Evolutionary conservation across 2,329 filamentous ascomycete genomes (phyloP).

Genomic region (Botryotinia convoluta): DNA sequence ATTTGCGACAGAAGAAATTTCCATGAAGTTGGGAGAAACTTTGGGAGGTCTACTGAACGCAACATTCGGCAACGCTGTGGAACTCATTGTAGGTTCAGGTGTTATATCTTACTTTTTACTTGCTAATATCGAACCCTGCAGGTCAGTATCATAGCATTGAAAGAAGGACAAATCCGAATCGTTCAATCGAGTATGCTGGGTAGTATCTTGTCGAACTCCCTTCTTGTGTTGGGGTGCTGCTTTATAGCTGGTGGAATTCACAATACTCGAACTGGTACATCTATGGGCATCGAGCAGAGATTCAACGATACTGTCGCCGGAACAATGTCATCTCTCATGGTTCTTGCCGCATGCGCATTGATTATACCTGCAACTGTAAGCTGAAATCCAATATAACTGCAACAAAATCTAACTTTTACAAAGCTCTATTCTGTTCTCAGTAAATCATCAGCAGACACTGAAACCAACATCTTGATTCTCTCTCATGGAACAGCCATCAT

Average conservation of each 20-base stretch:
- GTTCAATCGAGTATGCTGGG: constrained; percentile 97
- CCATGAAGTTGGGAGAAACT: constrained; percentile 56
- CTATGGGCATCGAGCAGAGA: constrained; percentile 55
- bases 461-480: constrained; percentile 62
- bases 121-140: constrained; percentile 38
- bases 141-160: constrained; percentile 90
- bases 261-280: constrained; percentile 41
- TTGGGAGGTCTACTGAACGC: constrained; percentile 56
- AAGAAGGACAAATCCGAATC: constrained; percentile 82
- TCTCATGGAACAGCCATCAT: constrained; percentile 76
- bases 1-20: constrained; percentile 39
- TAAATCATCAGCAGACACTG: constrained; percentile 43
- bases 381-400: neutral
- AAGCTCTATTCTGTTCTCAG: constrained; percentile 65
- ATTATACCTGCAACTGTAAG: constrained; percentile 70
- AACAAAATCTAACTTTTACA: constrained; percentile 17
- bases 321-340: constrained; percentile 72
- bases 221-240: constrained; percentile 81
- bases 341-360: constrained; percentile 70
- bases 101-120: neutral
- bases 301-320: constrained; percentile 78
- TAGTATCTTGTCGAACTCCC: constrained; percentile 89
- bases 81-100: constrained; percentile 46
- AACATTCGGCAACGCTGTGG: constrained; percentile 50
- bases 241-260: constrained; percentile 72